Conservation (phyloP, 2,329 filamentous ascomycete genomes). For the Phialophora verrucosa region DNA sequence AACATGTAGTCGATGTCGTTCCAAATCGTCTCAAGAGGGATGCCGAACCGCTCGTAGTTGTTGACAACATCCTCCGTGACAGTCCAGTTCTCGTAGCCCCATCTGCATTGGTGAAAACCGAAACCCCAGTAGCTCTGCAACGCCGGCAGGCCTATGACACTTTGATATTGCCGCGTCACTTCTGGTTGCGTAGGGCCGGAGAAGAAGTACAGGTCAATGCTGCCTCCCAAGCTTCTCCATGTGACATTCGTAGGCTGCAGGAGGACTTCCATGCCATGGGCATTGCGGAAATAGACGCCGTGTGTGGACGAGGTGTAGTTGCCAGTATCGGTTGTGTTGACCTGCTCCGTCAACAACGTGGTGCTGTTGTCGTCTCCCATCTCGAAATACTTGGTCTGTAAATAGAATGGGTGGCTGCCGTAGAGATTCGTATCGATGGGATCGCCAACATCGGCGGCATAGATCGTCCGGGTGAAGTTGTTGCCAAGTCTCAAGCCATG, state of each 20-base stretch:
- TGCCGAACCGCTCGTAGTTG: constrained; percentile 60
- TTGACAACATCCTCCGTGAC: constrained; percentile 62
- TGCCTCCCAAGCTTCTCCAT: constrained; percentile 76
- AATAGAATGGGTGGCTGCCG: constrained; percentile 76
- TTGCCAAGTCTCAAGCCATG: constrained; percentile 73
- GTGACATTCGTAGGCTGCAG: constrained; percentile 69
- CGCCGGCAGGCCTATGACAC: constrained; percentile 71
- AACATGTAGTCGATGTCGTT: constrained; percentile 61
- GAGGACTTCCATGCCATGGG: constrained; percentile 75
- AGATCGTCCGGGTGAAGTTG: constrained; percentile 72
- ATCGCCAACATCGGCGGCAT: constrained; percentile 71
- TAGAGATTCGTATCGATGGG: constrained; percentile 71
- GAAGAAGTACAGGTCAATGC: constrained; percentile 79
- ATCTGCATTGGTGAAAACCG: constrained; percentile 82
- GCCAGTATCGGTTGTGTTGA: constrained; percentile 53
- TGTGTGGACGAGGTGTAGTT: constrained; percentile 67
- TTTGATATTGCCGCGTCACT: constrained; percentile 74
- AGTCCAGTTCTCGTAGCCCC: constrained; percentile 77
- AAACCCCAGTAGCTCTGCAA: constrained; percentile 84
- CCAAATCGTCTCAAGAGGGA: constrained; percentile 62
- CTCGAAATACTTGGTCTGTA: constrained; percentile 78
- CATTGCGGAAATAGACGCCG: constrained; percentile 77
- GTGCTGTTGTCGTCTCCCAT: constrained; percentile 56
- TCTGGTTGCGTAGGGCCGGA: constrained; percentile 71
- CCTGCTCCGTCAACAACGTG: constrained; percentile 60